phyloP scores from a whole-genome alignment of 208 protist genomes.

The Trichomonas gallinae region DNA sequence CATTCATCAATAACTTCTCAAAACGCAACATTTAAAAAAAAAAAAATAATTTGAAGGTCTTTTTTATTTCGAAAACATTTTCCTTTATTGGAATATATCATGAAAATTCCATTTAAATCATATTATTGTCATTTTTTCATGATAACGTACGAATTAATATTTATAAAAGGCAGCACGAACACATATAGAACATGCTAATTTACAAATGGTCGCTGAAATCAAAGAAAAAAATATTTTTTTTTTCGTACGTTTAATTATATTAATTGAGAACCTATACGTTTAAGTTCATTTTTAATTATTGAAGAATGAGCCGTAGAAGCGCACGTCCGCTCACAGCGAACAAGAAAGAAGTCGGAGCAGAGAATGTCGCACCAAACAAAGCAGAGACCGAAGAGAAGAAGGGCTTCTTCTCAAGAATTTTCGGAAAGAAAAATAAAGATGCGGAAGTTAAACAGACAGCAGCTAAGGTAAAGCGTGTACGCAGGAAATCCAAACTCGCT shows the following conservation, averaged over 20 bases:
- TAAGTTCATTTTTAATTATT: not conserved
- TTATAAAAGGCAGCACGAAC: too few species aligned
- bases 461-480: not conserved
- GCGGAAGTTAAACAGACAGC: not conserved
- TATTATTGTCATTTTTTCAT: too few species aligned
- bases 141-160: too few species aligned
- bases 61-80: too few species aligned
- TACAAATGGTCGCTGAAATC: not conserved
- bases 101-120: too few species aligned
- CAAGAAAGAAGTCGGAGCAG: not conserved
- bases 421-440: not conserved
- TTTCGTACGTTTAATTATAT: not conserved
- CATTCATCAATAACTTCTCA: too few species aligned
- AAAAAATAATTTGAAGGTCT: too few species aligned
- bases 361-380: not conserved
- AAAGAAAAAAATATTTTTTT: not conserved
- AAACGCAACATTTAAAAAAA: too few species aligned
- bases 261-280: not conserved
- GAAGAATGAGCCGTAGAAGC: not conserved
- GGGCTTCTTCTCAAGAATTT: not conserved
- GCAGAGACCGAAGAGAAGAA: not conserved
- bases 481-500: not conserved
- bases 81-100: too few species aligned
- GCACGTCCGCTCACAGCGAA: not conserved
- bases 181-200: too few species aligned